These are phyloP conservation scores for Ogataea siamensis DNA, from an alignment of 805 yeast genomes.

Conservation along the genomic window DNA sequence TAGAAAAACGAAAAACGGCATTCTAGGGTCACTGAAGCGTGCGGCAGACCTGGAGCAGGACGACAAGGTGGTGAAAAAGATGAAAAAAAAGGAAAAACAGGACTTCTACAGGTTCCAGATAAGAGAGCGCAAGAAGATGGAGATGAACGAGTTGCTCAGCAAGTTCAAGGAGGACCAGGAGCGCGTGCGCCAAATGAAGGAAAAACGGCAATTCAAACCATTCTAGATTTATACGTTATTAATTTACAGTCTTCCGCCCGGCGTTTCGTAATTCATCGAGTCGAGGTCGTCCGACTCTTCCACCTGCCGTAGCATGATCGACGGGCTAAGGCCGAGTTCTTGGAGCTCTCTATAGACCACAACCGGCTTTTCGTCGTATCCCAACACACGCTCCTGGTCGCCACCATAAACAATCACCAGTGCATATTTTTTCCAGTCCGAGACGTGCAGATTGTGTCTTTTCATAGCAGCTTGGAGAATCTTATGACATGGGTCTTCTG, in stretches of 20 bases:
- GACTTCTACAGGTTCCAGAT: slow-evolving; percentile 97
- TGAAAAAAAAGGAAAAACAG: slow-evolving; percentile 71
- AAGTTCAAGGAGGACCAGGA: slow-evolving; percentile 92
- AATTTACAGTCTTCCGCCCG: slow-evolving; percentile 41
- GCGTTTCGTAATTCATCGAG: slow-evolving; percentile 32
- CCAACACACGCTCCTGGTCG: slow-evolving; percentile 81
- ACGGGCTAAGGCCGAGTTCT: slow-evolving; percentile 83
- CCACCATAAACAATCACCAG: slow-evolving; percentile 89
- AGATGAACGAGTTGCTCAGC: slow-evolving; percentile 79
- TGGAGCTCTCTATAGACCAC: slow-evolving; percentile 78
- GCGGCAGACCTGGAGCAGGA: slow-evolving; percentile 30
- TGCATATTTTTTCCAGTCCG: slow-evolving; percentile 87
- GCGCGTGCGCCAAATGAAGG: slow-evolving; percentile 72
- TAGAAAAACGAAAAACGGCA: slow-evolving; percentile 74
- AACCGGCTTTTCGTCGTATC: slow-evolving; percentile 86
- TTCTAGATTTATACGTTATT: slow-evolving; percentile 40
- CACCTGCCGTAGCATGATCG: slow-evolving; percentile 85
- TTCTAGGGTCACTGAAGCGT: slow-evolving; percentile 49
- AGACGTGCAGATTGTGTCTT: slow-evolving; percentile 71
- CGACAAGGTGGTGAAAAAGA: slow-evolving; percentile 44
- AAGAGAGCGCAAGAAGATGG: slow-evolving; percentile 87
- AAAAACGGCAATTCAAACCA: slow-evolving; percentile 81
- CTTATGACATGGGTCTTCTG: slow-evolving; percentile 88
- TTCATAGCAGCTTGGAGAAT: slow-evolving; percentile 86
- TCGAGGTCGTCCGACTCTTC: slow-evolving; percentile 47